Base-by-base conservation (phyloP, 495 filamentous ascomycete genomes). In the Bacidia gigantensis region DNA sequence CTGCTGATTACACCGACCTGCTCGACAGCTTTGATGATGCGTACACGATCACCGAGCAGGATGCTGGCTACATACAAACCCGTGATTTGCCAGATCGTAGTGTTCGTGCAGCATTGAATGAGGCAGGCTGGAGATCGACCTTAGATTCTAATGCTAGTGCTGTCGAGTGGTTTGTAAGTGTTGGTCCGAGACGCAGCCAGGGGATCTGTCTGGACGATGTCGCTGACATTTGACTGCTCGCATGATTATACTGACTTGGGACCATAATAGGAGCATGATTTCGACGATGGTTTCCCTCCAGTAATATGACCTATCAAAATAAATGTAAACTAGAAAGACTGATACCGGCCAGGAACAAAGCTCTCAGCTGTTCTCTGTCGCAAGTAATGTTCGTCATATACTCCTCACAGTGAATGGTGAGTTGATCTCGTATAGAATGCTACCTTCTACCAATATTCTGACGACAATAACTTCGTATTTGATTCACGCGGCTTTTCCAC, bases 401-500 rank as follows among this genome's bases (percentile, higher is more conserved):
- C n/a, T n/a, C n/a, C n/a, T n/a, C n/a, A n/a, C n/a, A n/a, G n/a
- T n/a, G n/a, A n/a, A n/a, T n/a, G n/a, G n/a, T n/a, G 25, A 0
- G 10, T n/a, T n/a, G n/a, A n/a, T n/a, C n/a, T n/a, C n/a, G n/a
- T n/a, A n/a, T 49, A 70, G 51, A 75, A 75, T 57, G 57, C 71
- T 5, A 72, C 71, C 3, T 73, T 68, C 54, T 69, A 74, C 58
- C 65, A 70, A 47, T 75, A 66, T 51, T 72, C 69, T 18, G 73
- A 78, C 10, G 72, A 70, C 26, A 86, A 86, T 60, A 81, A 86
- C 62, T 81, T 76, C 53, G 81, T 84, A 22, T 67, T 70, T 52
- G 84, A 88, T 61, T 73, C 75, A 35, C 71, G 79, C 2, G 84
- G 84, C n/a, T 87, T 78, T 65, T 82, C 77, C 59, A 59, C 69